These are phyloP conservation scores for Pseudogymnoascus destructans DNA, from an alignment of 2,329 filamentous ascomycete genomes.

Conservation along the genomic window DNA sequence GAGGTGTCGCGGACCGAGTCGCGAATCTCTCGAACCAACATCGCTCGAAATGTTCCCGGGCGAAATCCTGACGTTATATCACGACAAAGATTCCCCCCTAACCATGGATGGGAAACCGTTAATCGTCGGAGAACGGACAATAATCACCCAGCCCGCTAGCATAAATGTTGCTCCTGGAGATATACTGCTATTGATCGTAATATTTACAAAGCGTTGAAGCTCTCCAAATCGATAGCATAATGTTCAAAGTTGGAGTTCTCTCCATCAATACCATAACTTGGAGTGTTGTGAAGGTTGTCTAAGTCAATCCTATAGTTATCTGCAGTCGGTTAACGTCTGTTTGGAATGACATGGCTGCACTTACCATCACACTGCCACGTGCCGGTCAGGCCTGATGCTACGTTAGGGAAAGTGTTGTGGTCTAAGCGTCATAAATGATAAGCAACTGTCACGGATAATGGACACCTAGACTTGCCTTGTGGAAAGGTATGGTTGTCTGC, in stretches of 20 bases:
- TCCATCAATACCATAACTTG: neutral
- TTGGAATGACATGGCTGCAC: neutral
- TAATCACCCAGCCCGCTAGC: neutral
- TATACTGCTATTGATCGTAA: neutral
- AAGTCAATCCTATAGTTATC: neutral
- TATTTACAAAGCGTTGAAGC: neutral
- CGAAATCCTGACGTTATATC: constrained; percentile 5
- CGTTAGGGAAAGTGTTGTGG: neutral
- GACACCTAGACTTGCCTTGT: neutral
- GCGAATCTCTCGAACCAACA: neutral
- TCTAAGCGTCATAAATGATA: neutral
- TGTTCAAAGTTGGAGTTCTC: neutral
- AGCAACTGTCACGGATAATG: neutral
- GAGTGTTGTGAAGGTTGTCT: neutral
- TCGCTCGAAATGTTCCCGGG: constrained; percentile 3
- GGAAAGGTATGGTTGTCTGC: neutral
- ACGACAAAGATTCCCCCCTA: neutral
- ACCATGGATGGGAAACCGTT: constrained; percentile 5
- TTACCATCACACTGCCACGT: neutral
- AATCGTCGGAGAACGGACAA: constrained; percentile 2
- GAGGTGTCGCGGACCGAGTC: constrained; percentile 1
- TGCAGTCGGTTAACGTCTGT: neutral
- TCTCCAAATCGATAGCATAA: neutral
- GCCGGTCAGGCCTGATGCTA: neutral
- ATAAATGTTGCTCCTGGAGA: constrained; percentile 1